Conservation (phyloP, 306 rosid genomes). For the Echinosophora koreensis region DNA sequence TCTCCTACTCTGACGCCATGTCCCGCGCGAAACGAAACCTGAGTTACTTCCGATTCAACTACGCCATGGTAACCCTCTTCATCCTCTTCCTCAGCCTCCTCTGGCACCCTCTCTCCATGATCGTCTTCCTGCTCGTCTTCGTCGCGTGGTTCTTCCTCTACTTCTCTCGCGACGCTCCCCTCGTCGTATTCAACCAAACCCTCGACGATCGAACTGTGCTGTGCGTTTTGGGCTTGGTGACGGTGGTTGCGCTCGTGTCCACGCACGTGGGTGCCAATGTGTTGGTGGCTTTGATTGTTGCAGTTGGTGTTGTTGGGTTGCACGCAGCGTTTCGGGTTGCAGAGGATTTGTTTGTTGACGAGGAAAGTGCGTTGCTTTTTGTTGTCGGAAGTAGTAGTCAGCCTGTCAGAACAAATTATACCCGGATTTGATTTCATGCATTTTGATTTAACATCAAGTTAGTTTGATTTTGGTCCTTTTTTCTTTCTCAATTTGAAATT, state of each 20-base stretch:
- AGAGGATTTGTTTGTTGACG: constrained; percentile 49
- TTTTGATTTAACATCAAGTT: no score
- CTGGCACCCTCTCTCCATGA: constrained; percentile 58
- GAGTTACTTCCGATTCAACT: constrained; percentile 57
- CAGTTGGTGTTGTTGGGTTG: constrained; percentile 44
- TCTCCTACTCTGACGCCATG: constrained; percentile 55
- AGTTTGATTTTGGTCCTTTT: neutral
- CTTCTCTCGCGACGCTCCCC: constrained; percentile 52
- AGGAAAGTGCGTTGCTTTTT: constrained; percentile 50
- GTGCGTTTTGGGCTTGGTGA: constrained; percentile 40
- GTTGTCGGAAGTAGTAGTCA: constrained; percentile 49
- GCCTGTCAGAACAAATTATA: constrained; percentile 33
- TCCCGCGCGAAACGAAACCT: constrained; percentile 51
- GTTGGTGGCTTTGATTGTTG: constrained; percentile 41
- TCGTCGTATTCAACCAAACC: constrained; percentile 30
- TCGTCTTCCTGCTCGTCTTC: constrained; percentile 48
- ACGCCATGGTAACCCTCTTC: constrained; percentile 43
- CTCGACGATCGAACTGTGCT: constrained; percentile 46
- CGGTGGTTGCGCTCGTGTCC: constrained; percentile 46
- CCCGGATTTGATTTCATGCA: constrained; percentile 37
- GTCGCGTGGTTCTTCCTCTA: constrained; percentile 55
- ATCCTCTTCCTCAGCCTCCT: constrained; percentile 55
- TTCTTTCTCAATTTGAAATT: neutral
- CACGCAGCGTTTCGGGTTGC: constrained; percentile 54
- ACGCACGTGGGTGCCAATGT: constrained; percentile 54